Evolutionary conservation across 2,329 filamentous ascomycete species (phyloP).

Genomic region (Pestalotiopsis sp.): DNA sequence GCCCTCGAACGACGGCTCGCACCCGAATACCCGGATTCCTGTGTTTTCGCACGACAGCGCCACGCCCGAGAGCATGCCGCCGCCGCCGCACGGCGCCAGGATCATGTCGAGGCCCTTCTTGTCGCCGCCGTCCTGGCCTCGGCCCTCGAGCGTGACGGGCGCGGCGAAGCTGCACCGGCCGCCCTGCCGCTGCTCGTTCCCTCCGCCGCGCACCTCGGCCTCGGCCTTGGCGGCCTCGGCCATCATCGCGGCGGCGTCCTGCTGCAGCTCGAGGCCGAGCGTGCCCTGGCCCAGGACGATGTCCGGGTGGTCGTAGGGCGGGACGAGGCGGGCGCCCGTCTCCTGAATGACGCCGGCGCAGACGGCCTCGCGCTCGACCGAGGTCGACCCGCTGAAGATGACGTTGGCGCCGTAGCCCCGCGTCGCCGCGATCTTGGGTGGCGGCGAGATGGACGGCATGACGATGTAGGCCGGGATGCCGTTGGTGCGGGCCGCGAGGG

Average conservation of each 20-base stretch:
- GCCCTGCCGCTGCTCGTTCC: neutral
- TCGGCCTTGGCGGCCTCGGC: constrained; percentile 24
- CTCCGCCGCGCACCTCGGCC: neutral
- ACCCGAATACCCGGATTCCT: constrained; percentile 77
- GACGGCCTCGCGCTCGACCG: constrained; percentile 77
- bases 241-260: constrained; percentile 66
- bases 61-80: constrained; percentile 83
- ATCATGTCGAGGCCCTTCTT: constrained; percentile 64
- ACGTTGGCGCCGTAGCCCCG: constrained; percentile 76
- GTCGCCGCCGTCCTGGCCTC: constrained; percentile 14
- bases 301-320: constrained; percentile 90
- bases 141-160: constrained; percentile 16
- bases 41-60: constrained; percentile 76
- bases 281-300: constrained; percentile 96
- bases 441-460: constrained; percentile 84
- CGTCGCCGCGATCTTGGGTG: constrained; percentile 87
- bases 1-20: constrained; percentile 81
- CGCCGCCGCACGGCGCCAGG: constrained; percentile 84
- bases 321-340: constrained; percentile 79
- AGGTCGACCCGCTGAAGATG: constrained; percentile 81
- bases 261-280: constrained; percentile 77
- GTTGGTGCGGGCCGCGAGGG: constrained; percentile 77
- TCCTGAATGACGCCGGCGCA: constrained; percentile 68
- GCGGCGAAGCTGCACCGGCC: constrained; percentile 11
- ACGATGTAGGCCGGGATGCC: constrained; percentile 82